phyloP scores from a whole-genome alignment of 78 protist species.

The Reticulomyxa filosa region DNA sequence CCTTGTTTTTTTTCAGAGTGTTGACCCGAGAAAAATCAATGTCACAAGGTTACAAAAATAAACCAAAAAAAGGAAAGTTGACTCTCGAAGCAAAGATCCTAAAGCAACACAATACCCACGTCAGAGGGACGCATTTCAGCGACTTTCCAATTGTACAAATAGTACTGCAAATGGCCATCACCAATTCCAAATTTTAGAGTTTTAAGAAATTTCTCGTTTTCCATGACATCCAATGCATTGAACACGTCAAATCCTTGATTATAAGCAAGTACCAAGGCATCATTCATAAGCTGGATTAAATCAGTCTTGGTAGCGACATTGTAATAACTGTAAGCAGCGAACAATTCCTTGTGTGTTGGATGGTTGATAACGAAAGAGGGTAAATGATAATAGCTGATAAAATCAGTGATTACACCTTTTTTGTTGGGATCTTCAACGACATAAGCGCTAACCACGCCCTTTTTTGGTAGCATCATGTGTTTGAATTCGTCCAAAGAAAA shows the following conservation, averaged over 20 bases:
- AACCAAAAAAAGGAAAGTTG: no score
- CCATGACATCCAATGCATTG: slow-evolving; percentile 80
- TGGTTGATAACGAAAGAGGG: slow-evolving; percentile 63
- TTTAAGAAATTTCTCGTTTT: slow-evolving; percentile 23
- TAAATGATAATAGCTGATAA: slow-evolving; percentile 63
- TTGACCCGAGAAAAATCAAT: no score
- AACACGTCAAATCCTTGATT: slow-evolving; percentile 61
- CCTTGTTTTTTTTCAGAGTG: no score
- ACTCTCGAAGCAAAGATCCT: no score
- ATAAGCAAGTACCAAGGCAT: slow-evolving; percentile 62
- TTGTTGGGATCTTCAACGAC: slow-evolving; percentile 45
- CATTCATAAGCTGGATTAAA: slow-evolving; percentile 38
- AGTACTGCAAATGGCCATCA: slow-evolving; percentile 82
- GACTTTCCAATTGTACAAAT: slow-evolving; percentile 61
- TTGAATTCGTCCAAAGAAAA: slow-evolving; percentile 47
- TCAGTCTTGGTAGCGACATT: slow-evolving; percentile 43
- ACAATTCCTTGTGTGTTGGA: slow-evolving; percentile 28
- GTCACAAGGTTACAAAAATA: no score
- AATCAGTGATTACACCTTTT: slow-evolving; percentile 52
- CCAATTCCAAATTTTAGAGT: slow-evolving; percentile 82
- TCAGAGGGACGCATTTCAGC: slow-evolving; percentile 15
- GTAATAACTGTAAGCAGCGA: slow-evolving; percentile 87
- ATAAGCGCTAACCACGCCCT: slow-evolving; percentile 43
- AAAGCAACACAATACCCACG: slow-evolving; percentile 54
- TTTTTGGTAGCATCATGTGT: slow-evolving; percentile 36